Evolutionary conservation across 2,329 filamentous ascomycete species (phyloP), one percentile per base, ranked within the genome.

Genomic region (Gnomoniopsis sp.): DNA sequence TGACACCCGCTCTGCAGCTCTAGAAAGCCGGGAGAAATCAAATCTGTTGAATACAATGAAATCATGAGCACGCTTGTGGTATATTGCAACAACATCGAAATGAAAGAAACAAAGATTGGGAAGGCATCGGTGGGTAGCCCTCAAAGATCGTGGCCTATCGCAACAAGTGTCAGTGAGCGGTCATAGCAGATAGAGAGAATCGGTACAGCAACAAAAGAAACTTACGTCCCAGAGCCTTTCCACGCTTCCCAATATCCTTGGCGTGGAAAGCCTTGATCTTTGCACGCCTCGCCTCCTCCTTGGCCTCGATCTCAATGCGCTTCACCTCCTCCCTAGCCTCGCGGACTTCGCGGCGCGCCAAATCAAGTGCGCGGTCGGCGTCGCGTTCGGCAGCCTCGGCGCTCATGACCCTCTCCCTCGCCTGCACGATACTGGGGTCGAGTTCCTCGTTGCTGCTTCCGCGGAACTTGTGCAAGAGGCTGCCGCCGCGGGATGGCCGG

Each of bases 251-350:
- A 33, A 89, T 80, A 66, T 84, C 82, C 65, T 77, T 79, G 1
- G 86, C 87, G 67, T 89, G 83, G 54, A 79, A 77, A 72, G 87
- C 80, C 80, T 90, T 89, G 53, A 89, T 82, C 79, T 85, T 87
- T 1, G 87, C 87, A 46, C 81, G 71, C 22, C 86, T 75, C 2
- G 86, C 83, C 68, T 88, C 85, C 71, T 88, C 85, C 65, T 78
- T 79, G 1, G 87, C 87, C 73, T 90, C 88, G 53, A 78, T 70
- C 75, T 89, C 87, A 3, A 90, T 72, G 15, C 77, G 72, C 73
- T 80, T 83, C 2, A 88, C 84, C 62, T 89, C 80, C 49, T 86
- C 85, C 34, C 82, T 76, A 0, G 88, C 87, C 63, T 88, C 84
- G 26, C 80, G 77, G 0, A 88, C 87, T 56, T 72, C 68, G 34